Percentiles rank a stretch among this genome's conserved stretches.
Conservation (phyloP, 1,139 yeast species). For the Protomyces arabidopsidicola region DNA sequence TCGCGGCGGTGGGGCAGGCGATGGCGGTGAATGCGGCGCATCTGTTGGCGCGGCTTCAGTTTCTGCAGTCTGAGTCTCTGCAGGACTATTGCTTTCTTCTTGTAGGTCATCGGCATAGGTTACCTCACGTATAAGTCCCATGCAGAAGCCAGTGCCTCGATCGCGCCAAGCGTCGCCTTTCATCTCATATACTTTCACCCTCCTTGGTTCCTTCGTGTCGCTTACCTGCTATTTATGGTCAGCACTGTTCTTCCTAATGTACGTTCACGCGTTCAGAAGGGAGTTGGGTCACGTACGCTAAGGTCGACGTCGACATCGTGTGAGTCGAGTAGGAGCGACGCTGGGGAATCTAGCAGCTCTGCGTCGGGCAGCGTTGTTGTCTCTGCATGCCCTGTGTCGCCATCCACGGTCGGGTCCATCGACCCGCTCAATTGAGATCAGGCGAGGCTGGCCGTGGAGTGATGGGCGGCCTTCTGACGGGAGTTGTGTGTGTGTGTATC, state of each 20-base stretch:
- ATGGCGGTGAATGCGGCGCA: not conserved
- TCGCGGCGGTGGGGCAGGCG: not conserved
- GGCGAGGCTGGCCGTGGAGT: no score
- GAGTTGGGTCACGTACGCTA: not conserved
- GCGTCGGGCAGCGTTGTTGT: slow-evolving; percentile 6
- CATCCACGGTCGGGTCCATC: not conserved
- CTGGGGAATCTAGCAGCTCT: slow-evolving; percentile 19
- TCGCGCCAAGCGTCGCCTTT: slow-evolving; percentile 85
- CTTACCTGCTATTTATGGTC: not conserved
- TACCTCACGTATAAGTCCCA: slow-evolving; percentile 54
- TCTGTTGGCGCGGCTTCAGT: not conserved
- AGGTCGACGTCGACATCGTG: not conserved
- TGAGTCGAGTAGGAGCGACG: not conserved
- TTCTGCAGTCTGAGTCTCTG: not conserved
- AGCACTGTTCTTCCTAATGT: not conserved
- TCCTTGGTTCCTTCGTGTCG: slow-evolving; percentile 31
- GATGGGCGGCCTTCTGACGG: no score
- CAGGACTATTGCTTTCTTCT: not conserved
- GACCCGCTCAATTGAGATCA: no score
- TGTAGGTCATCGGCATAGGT: slow-evolving; percentile 33
- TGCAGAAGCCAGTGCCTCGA: slow-evolving; percentile 87
- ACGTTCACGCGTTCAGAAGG: not conserved
- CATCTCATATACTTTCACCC: slow-evolving; percentile 84
- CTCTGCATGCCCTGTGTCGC: not conserved
- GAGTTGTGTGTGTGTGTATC: no score